phyloP scores from a whole-genome alignment of 1,284 basidiomycete genomes.

The Melampsora larici-populina region DNA sequence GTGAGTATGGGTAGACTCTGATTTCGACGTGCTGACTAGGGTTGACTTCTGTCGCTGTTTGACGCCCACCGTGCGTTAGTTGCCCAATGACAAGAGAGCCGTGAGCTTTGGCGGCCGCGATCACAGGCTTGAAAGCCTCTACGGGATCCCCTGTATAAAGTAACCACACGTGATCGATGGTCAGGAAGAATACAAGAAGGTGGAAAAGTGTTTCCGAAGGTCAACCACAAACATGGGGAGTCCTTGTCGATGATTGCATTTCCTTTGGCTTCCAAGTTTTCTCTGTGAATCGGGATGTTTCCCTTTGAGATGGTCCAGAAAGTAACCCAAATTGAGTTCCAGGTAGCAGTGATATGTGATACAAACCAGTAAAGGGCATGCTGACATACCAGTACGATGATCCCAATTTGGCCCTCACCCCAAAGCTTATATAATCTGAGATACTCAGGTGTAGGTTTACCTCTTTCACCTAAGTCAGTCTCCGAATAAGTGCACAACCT shows the following conservation, averaged over 20 bases:
- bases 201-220: no score
- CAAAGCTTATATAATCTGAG: conserved; percentile 52
- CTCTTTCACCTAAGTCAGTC: conserved; percentile 49
- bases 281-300: conserved; percentile 51
- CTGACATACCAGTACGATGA: conserved; percentile 45
- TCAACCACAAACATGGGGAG: conserved; percentile 6
- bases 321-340: not conserved
- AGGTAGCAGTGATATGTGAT: conserved; percentile 29
- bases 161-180: not conserved
- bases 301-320: conserved; percentile 46
- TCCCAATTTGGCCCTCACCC: conserved; percentile 53
- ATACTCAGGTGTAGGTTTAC: conserved; percentile 50
- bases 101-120: conserved; percentile 55
- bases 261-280: conserved; percentile 50
- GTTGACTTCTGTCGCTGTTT: conserved; percentile 48
- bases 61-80: conserved; percentile 57
- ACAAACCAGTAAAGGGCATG: not conserved
- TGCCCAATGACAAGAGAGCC: conserved; percentile 57
- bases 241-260: conserved; percentile 51
- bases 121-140: conserved; percentile 52
- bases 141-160: conserved; percentile 49
- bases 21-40: conserved; percentile 49
- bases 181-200: not conserved
- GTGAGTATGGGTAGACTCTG: conserved; percentile 52
- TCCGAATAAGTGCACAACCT: conserved; percentile 51